phyloP scores from a whole-genome alignment of 495 filamentous ascomycete species.

The Penicillium macrosclerotiorum region DNA sequence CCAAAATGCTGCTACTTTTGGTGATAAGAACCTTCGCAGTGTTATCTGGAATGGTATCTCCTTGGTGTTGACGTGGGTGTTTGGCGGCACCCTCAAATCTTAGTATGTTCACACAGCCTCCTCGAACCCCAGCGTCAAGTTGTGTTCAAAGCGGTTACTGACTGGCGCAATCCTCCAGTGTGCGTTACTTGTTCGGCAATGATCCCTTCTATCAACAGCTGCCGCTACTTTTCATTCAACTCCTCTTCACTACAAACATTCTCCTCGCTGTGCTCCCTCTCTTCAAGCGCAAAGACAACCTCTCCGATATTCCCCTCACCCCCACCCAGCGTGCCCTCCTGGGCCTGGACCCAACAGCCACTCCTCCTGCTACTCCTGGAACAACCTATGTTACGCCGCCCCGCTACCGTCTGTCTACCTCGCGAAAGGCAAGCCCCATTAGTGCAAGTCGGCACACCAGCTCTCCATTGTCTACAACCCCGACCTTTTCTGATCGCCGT shows the following conservation, averaged over 20 bases:
- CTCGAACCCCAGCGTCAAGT: too few relatives aligned
- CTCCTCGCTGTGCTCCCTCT: conserved; percentile 64
- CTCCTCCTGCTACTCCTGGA: conserved; percentile 61
- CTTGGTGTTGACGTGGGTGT: conserved; percentile 47
- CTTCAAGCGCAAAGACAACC: conserved; percentile 65
- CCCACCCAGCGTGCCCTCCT: conserved; percentile 83
- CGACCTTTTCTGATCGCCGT: conserved; percentile 41
- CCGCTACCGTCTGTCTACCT: conserved; percentile 75
- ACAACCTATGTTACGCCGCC: conserved; percentile 79
- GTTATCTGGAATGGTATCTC: conserved; percentile 62
- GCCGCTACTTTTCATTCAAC: conserved; percentile 50
- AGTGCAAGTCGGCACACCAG: conserved; percentile 48
- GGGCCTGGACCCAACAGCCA: conserved; percentile 69
- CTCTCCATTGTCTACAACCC: conserved; percentile 49
- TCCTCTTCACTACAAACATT: conserved; percentile 68
- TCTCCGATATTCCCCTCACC: conserved; percentile 87
- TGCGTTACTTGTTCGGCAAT: conserved; percentile 19
- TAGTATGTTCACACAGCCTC: conserved; percentile 43
- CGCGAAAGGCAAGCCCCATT: conserved; percentile 47
- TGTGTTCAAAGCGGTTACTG: too few relatives aligned
- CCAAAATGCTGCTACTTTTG: conserved; percentile 70
- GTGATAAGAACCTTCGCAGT: conserved; percentile 62
- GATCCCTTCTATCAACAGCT: conserved; percentile 32
- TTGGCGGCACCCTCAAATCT: conserved; percentile 33
- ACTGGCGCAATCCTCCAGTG: too few relatives aligned